Evolutionary conservation across 2,329 filamentous ascomycete species (phyloP).

Genomic region (Hyphodiscus sp.): DNA sequence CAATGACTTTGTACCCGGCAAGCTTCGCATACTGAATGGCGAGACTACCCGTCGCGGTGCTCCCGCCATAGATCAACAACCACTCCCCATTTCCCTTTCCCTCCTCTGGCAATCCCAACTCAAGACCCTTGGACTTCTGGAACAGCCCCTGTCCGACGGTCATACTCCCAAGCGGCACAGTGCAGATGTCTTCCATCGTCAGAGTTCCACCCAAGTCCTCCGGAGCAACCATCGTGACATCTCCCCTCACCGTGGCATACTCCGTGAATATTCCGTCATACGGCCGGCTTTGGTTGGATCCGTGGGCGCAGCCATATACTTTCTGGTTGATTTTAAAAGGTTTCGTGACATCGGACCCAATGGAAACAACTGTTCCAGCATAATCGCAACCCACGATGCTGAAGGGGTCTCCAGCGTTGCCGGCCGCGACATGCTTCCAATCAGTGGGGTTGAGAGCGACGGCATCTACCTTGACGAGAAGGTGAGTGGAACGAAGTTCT

Average conservation of each 20-base stretch:
- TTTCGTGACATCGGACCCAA: conserved; percentile 14
- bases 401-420: conserved; percentile 1
- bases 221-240: conserved; percentile 11
- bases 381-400: conserved; percentile 15
- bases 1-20: conserved; percentile 20
- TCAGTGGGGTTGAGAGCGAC: conserved; percentile 17
- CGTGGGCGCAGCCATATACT: conserved; percentile 15
- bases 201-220: background rate
- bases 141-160: conserved; percentile 18
- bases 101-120: conserved; percentile 5
- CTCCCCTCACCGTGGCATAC: conserved; percentile 13
- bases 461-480: conserved; percentile 23
- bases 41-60: conserved; percentile 12
- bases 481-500: conserved; percentile 8
- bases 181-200: conserved; percentile 8
- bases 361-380: conserved; percentile 11
- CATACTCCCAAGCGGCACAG: conserved; percentile 10
- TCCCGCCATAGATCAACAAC: conserved; percentile 28
- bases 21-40: conserved; percentile 26
- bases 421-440: conserved; percentile 6
- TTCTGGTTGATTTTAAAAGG: conserved; percentile 11
- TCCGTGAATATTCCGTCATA: conserved; percentile 18
- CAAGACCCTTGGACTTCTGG: conserved; percentile 10
- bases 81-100: conserved; percentile 10
- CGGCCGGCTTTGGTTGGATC: conserved; percentile 5